Base-by-base conservation (phyloP, 371 early-diverging fungal genomes). In the Smittium mucronatum region DNA sequence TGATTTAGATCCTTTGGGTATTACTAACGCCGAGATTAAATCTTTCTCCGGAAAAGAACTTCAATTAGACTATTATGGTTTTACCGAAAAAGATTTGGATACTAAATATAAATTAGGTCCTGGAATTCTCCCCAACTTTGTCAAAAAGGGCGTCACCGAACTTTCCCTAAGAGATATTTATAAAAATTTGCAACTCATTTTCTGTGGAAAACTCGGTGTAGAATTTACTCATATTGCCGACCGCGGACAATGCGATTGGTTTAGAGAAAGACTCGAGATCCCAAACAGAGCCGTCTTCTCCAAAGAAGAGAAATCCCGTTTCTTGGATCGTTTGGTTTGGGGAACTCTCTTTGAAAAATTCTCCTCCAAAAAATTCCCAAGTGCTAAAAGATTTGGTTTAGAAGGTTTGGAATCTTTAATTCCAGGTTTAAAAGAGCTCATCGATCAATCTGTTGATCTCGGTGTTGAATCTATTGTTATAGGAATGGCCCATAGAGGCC, bases 351-450 rank as follows among this genome's bases (percentile, higher is more conserved):
- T 96, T 83, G 98, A 97, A 80, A 93, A 92, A 71, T 95, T 94
- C 73, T 90, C 96, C 89, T 90, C 89, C 59, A 94, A 92, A 73
- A 91, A 89, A 76, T 97, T 95, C 80, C 90, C 93, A 5, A 91
- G 93, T 72, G 88, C 94, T 65, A 97, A 97, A 80, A 85, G 98
- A 25, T 97, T 95, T 71, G 97, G 98, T 21, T 78, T 97, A 25
- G 95, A 97, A 75, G 98, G 98, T 26, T 93, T 91, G n/a, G 98
- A 97, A 76, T 87, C 89, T 71, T 93, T 96, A 89, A 92, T 95
- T 86, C 88, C 93, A 0, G 93, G 89, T 5, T 76, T 97, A 58
- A 93, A 95, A 77, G 80, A 88, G 64, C 75, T 94, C n/a, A 91
- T 96, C 80, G 81, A 82, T 61, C 79, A 85, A 0, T 85, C 87